Evolutionary conservation across 2,329 filamentous ascomycete species (phyloP).

Genomic region (Fusarium graminum): DNA sequence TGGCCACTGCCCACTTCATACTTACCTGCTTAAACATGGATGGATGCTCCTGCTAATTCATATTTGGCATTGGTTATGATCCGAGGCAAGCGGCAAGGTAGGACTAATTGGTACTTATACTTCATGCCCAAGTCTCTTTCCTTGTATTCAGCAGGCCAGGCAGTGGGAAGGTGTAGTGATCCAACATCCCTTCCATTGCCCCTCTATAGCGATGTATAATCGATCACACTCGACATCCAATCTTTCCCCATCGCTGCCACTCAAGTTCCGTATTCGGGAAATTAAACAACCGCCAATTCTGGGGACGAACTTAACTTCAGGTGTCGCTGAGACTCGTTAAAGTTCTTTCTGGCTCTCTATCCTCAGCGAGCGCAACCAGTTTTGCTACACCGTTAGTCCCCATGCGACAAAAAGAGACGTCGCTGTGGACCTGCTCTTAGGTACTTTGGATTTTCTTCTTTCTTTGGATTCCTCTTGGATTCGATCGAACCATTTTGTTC

Average conservation of each 20-base stretch:
- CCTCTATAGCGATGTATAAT: background rate
- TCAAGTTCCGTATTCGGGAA: conserved; percentile 18
- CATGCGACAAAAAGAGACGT: conserved; percentile 6
- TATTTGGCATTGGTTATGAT: conserved; percentile 19
- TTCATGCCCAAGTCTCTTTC: conserved; percentile 17
- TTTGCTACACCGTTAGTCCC: conserved; percentile 13
- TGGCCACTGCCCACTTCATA: background rate
- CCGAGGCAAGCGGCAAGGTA: conserved; percentile 8
- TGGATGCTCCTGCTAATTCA: conserved; percentile 6
- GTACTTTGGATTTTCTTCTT: conserved; percentile 19
- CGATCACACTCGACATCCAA: background rate
- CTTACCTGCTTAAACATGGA: background rate
- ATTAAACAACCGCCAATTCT: background rate
- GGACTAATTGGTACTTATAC: conserved; percentile 3
- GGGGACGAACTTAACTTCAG: background rate
- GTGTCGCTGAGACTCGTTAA: conserved; percentile 13
- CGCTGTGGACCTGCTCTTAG: conserved; percentile 1
- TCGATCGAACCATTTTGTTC: conserved; percentile 15
- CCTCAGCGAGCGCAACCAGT: conserved; percentile 16
- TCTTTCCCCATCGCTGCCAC: background rate
- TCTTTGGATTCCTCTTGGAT: conserved; percentile 12
- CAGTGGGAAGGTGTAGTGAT: conserved; percentile 21
- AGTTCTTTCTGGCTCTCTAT: background rate
- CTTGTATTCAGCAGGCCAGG: conserved; percentile 5
- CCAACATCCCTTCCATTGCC: background rate